phyloP scores from a whole-genome alignment of 2,329 filamentous ascomycete genomes.

The Epichloe festucae region DNA sequence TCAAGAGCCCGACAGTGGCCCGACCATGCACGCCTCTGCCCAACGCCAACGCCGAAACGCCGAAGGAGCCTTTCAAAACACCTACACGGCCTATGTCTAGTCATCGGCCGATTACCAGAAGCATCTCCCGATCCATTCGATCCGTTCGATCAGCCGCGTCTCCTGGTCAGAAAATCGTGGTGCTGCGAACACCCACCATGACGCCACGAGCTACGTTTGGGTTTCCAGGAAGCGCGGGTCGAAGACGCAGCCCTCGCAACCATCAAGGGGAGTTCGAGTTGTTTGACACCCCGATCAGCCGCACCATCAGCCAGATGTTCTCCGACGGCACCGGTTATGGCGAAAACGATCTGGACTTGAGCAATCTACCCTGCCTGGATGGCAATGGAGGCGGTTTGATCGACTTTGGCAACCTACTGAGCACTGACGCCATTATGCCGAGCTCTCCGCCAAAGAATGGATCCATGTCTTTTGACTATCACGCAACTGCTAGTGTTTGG shows the following conservation, averaged over 20 bases:
- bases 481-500: slow-evolving; percentile 16
- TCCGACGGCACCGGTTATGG: slow-evolving; percentile 39
- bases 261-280: slow-evolving; percentile 25
- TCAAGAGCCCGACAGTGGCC: slow-evolving; percentile 40
- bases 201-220: slow-evolving; percentile 22
- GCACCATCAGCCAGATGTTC: slow-evolving; percentile 50
- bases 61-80: slow-evolving; percentile 43
- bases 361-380: slow-evolving; percentile 25
- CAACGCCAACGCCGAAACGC: slow-evolving; percentile 23
- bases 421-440: slow-evolving; percentile 33
- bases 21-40: slow-evolving; percentile 41
- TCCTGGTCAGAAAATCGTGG: slow-evolving; percentile 26
- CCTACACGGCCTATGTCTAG: slow-evolving; percentile 48
- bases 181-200: slow-evolving; percentile 37
- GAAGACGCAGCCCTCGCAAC: slow-evolving; percentile 31
- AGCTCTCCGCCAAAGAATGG: slow-evolving; percentile 32
- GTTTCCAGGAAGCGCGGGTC: slow-evolving; percentile 18
- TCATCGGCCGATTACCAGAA: slow-evolving; percentile 48
- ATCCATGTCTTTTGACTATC: slow-evolving; percentile 18
- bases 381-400: slow-evolving; percentile 22
- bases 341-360: slow-evolving; percentile 31
- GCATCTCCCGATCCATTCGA: slow-evolving; percentile 43
- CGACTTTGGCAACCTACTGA: slow-evolving; percentile 36
- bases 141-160: slow-evolving; percentile 32
- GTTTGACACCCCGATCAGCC: slow-evolving; percentile 45